These are phyloP conservation scores for Phytophthora pluvialis DNA, from an alignment of 352 stramenopile genomes.

Conservation along the genomic window DNA sequence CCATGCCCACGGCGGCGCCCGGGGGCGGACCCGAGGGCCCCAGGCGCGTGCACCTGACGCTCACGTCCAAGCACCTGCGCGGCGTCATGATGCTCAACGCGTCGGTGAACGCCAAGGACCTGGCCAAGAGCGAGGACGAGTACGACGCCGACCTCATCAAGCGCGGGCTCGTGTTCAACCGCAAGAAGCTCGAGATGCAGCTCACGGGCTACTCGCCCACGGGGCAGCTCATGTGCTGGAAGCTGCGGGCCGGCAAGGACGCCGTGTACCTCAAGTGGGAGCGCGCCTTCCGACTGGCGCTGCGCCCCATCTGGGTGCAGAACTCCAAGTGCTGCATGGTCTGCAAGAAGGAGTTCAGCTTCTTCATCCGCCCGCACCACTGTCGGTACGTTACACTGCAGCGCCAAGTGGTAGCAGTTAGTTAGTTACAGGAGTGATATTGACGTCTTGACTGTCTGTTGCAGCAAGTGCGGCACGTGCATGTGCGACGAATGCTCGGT, in stretches of 20 bases:
- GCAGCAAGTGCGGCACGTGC: slow-evolving; percentile 80
- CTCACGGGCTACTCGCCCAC: slow-evolving; percentile 81
- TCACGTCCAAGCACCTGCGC: slow-evolving; percentile 78
- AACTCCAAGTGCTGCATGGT: slow-evolving; percentile 80
- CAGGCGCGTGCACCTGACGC: slow-evolving; percentile 68
- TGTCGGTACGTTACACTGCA: slow-evolving; percentile 51
- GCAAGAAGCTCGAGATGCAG: slow-evolving; percentile 84
- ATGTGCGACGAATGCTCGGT: slow-evolving; percentile 89
- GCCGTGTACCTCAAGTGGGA: slow-evolving; percentile 83
- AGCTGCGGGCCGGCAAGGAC: slow-evolving; percentile 75
- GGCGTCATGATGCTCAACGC: slow-evolving; percentile 88
- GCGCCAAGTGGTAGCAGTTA: background rate
- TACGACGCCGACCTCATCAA: slow-evolving; percentile 73
- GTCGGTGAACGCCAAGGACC: slow-evolving; percentile 72
- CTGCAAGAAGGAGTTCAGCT: slow-evolving; percentile 75
- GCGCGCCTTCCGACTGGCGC: slow-evolving; percentile 74
- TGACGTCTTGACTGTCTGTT: slow-evolving; percentile 18
- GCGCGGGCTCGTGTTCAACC: slow-evolving; percentile 79
- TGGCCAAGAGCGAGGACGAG: slow-evolving; percentile 72
- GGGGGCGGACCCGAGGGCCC: slow-evolving; percentile 27
- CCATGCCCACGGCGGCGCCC: slow-evolving; percentile 53
- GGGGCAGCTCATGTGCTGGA: slow-evolving; percentile 81
- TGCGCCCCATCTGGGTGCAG: slow-evolving; percentile 82
- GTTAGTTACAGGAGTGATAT: slow-evolving; percentile 3
- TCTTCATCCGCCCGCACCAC: slow-evolving; percentile 82